Percentiles rank a stretch among this genome's conserved stretches.
Conservation (phyloP, 73 alveolate species). For the Diophrys appendiculata region DNA sequence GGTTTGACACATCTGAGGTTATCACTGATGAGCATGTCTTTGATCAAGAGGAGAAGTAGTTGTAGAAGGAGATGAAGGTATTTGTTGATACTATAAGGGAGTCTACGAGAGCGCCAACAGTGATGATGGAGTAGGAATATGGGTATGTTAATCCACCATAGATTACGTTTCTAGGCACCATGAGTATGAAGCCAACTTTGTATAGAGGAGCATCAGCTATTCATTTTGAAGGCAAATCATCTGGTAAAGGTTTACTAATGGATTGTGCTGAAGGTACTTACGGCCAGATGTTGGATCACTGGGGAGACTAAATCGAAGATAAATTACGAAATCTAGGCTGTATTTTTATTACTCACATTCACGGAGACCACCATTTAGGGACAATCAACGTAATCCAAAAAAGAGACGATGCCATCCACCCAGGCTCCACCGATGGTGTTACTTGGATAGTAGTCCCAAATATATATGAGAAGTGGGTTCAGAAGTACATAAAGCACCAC, state of each 20-base stretch:
- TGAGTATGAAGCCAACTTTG: constrained; percentile 87
- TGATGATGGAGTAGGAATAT: constrained; percentile 20
- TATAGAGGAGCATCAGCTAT: constrained; percentile 82
- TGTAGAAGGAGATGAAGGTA: neutral
- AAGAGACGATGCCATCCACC: constrained; percentile 69
- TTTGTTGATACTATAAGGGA: neutral
- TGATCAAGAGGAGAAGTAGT: neutral
- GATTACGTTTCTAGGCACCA: constrained; percentile 83
- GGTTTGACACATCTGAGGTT: constrained; percentile 2
- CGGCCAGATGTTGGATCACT: constrained; percentile 63
- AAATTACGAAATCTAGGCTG: constrained; percentile 65
- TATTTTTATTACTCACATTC: constrained; percentile 93
- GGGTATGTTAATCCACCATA: constrained; percentile 55
- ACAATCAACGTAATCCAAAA: constrained; percentile 75
- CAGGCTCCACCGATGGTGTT: constrained; percentile 18
- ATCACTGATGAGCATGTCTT: neutral
- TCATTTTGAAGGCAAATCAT: constrained; percentile 6
- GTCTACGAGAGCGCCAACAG: neutral
- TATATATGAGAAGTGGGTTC: constrained; percentile 78
- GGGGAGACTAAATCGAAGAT: constrained; percentile 60
- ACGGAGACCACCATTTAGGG: constrained; percentile 98
- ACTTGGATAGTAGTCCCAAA: constrained; percentile 85
- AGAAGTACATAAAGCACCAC: constrained; percentile 47
- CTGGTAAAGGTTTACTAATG: constrained; percentile 36
- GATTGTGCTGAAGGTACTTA: constrained; percentile 68